Conservation (phyloP, 208 protist species). For the Porcisia deanei region DNA sequence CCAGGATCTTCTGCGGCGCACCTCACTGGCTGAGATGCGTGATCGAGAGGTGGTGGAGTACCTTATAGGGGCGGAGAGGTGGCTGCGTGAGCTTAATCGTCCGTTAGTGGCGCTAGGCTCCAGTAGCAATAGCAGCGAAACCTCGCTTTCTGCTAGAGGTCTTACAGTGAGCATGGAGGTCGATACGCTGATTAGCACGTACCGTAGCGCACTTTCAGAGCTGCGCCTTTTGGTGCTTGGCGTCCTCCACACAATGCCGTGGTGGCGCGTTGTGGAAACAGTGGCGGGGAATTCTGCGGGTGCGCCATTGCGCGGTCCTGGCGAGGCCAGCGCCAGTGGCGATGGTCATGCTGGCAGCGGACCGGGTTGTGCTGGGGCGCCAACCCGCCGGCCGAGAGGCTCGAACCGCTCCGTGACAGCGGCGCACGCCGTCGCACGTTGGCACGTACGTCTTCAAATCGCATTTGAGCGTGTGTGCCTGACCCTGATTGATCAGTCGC, state of each 20-base stretch:
- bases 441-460: slow-evolving; percentile 65
- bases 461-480: slow-evolving; percentile 79
- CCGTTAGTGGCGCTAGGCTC: neutral
- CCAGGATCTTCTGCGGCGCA: slow-evolving; percentile 68
- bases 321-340: neutral
- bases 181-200: slow-evolving; percentile 12
- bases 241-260: slow-evolving; percentile 80
- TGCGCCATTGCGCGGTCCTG: neutral
- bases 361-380: neutral
- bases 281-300: slow-evolving; percentile 10
- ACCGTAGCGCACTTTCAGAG: slow-evolving; percentile 36
- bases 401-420: slow-evolving; percentile 17
- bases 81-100: slow-evolving; percentile 35
- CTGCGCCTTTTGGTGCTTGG: slow-evolving; percentile 69
- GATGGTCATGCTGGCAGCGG: neutral
- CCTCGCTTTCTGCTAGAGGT: neutral
- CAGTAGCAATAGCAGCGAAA: neutral
- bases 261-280: slow-evolving; percentile 76
- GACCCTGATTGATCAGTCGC: slow-evolving; percentile 60
- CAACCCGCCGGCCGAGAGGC: neutral
- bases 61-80: slow-evolving; percentile 49
- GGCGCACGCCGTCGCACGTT: slow-evolving; percentile 49
- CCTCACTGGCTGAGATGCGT: slow-evolving; percentile 72
- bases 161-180: neutral
- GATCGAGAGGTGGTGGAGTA: slow-evolving; percentile 74